phyloP scores from a whole-genome alignment of 208 protist species.

The Trypanosoma cruzi region DNA sequence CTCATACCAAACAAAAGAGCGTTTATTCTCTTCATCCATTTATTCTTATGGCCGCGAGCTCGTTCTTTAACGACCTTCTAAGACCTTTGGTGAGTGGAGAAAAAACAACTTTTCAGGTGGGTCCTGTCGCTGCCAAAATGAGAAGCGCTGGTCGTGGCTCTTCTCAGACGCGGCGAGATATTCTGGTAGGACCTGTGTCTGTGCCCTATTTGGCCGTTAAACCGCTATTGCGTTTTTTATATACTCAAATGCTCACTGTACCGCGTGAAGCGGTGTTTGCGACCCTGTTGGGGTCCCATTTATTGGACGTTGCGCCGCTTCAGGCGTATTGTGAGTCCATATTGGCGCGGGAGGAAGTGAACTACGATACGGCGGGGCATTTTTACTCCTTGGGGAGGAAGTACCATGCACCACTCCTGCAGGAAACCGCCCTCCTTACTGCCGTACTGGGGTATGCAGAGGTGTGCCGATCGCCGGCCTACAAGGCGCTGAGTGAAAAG shows the following conservation, averaged over 20 bases:
- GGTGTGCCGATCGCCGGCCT: constrained; percentile 53
- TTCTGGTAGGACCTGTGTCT: constrained; percentile 76
- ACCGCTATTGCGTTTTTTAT: constrained; percentile 72
- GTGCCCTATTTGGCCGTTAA: constrained; percentile 60
- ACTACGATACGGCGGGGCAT: constrained; percentile 71
- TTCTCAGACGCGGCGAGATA: constrained; percentile 46
- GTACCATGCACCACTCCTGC: constrained; percentile 69
- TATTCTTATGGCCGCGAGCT: constrained; percentile 57
- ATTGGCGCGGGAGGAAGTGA: constrained; percentile 78
- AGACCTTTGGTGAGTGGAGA: constrained; percentile 59
- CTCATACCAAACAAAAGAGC: constrained; percentile 70
- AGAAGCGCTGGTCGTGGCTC: constrained; percentile 14
- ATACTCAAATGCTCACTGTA: constrained; percentile 60
- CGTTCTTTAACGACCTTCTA: constrained; percentile 78
- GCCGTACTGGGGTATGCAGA: constrained; percentile 63
- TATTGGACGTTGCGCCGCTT: constrained; percentile 56
- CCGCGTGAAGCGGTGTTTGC: constrained; percentile 56
- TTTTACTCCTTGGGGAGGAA: constrained; percentile 73
- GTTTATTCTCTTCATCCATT: constrained; percentile 63
- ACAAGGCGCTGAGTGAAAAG: constrained; percentile 45
- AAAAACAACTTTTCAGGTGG: constrained; percentile 48
- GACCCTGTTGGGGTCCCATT: constrained; percentile 67
- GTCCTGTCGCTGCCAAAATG: constrained; percentile 60
- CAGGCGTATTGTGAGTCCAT: constrained; percentile 78
- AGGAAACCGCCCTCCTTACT: constrained; percentile 78